A percentile compares a stretch with the other conserved stretches of the same genome.
Conservation (phyloP, 2,329 filamentous ascomycete species). For the Paecilomyces formosus region DNA sequence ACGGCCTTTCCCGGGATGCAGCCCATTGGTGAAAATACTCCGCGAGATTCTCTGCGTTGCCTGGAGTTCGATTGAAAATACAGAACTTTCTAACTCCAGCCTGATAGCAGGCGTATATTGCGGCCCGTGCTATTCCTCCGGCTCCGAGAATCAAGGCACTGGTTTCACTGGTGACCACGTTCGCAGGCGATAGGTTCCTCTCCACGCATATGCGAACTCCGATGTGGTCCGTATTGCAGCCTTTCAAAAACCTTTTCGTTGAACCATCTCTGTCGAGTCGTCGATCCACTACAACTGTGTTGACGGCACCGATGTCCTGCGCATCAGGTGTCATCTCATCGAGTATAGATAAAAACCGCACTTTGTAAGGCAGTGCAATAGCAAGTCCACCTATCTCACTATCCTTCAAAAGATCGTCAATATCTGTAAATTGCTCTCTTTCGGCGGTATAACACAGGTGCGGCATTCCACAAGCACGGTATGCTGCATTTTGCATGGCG, state of each 20-base stretch:
- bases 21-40: slow-evolving; percentile 19
- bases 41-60: slow-evolving; percentile 27
- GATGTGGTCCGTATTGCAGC: slow-evolving; percentile 23
- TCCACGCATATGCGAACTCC: slow-evolving; percentile 19
- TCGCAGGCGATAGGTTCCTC: slow-evolving; percentile 46
- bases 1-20: background rate
- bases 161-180: slow-evolving; percentile 51
- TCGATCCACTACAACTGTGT: slow-evolving; percentile 15
- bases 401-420: slow-evolving; percentile 8
- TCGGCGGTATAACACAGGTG: slow-evolving; percentile 10
- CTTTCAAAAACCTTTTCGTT: slow-evolving; percentile 7
- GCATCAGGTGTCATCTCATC: slow-evolving; percentile 15
- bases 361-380: slow-evolving; percentile 19
- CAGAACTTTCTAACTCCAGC: slow-evolving; percentile 31
- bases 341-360: slow-evolving; percentile 11
- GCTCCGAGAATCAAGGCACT: slow-evolving; percentile 57
- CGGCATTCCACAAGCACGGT: slow-evolving; percentile 14
- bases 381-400: slow-evolving; percentile 10
- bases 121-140: slow-evolving; percentile 41
- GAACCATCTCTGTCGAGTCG: slow-evolving; percentile 2
- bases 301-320: slow-evolving; percentile 19
- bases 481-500: slow-evolving; percentile 19
- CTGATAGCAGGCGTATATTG: slow-evolving; percentile 33
- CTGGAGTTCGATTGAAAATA: slow-evolving; percentile 28
- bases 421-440: slow-evolving; percentile 4